Base-by-base conservation (phyloP, 805 yeast genomes). In the Komagataella phaffii region DNA sequence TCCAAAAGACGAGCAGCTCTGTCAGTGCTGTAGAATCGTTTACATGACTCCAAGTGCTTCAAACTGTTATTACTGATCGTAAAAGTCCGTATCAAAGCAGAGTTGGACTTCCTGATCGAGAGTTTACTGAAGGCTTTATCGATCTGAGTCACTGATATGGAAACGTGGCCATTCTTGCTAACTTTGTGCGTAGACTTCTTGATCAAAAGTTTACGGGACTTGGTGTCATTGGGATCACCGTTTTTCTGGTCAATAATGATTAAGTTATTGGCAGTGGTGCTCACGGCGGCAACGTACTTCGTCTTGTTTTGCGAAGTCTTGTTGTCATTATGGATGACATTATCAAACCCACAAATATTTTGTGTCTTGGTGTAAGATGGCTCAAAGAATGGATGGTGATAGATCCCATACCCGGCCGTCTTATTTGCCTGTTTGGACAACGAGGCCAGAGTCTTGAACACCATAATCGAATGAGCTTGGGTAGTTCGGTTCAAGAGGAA, bases 311-410 rank as follows among this genome's bases (percentile, higher is more conserved):
- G 59, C 8, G 61, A 57, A 19, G 51, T 53, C 19, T 56, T 51
- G 23, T 53, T 51, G 6, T 58, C 53, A 17, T 57, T 52, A 46
- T 55, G 57, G 3, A 64, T 55, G 5, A 64, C 58, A 18, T 64
- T 67, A 30, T 66, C 69, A 3, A 61, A 53, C 3, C 55, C 52
- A 3, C 57, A 52, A 17, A 67, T 43, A 17, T 64, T 68, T 30
- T 59, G 58, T 36, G 64, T 64, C 10, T 58, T 56, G 17, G 58
- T 54, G 53, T 67, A 67, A 7, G 66, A 62, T 3, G 72, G 72
- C 19, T 63, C 60, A 57, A 67, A 67, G 54, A 67, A 66, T 14
- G 68, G 65, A 44, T 63, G 68, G 21, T 10, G 46, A 49, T 17
- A 36, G 12, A 30, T 30, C 40, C 40, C 40, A 14, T 30, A 30